Evolutionary conservation across 1,139 yeast species (phyloP).

Genomic region (Yamadazyma triangularis): DNA sequence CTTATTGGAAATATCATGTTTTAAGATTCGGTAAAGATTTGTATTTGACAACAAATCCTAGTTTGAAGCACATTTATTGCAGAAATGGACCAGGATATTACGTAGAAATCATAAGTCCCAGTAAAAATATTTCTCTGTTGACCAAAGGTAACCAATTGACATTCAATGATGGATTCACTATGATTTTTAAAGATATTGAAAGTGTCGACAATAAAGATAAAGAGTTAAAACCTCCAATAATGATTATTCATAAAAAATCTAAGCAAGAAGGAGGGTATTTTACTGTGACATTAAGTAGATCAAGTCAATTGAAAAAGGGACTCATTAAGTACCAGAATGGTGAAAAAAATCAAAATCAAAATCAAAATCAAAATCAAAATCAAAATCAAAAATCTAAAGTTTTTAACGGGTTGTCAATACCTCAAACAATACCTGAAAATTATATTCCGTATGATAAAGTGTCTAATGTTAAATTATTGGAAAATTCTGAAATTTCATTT

Average conservation of each 20-base stretch:
- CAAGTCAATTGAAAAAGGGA: conserved; percentile 9
- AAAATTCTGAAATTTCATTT: conserved; percentile 11
- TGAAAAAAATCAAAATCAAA: neutral
- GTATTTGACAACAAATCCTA: conserved; percentile 59
- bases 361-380: no score
- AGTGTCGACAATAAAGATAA: conserved; percentile 15
- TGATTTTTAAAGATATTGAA: conserved; percentile 29
- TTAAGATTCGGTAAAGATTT: conserved; percentile 44
- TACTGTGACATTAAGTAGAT: conserved; percentile 19
- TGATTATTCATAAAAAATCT: conserved; percentile 25
- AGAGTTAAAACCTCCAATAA: conserved; percentile 17
- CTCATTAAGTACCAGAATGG: conserved; percentile 8
- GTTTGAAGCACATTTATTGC: conserved; percentile 48
- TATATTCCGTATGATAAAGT: conserved; percentile 20
- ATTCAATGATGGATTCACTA: conserved; percentile 21
- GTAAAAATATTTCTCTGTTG: neutral
- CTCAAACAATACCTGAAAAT: conserved; percentile 19
- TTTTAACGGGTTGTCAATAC: conserved; percentile 26
- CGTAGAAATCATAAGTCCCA: conserved; percentile 27
- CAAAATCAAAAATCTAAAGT: no score
- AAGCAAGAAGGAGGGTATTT: conserved; percentile 26
- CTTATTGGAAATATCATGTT: conserved; percentile 62
- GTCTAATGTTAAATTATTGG: conserved; percentile 7
- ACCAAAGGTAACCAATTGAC: neutral
- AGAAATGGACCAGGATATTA: conserved; percentile 56